Percentiles rank a stretch among this genome's conserved stretches.
These are phyloP conservation scores for Pichia occidentalis DNA, from an alignment of 805 yeast genomes.

Conservation along the genomic window DNA sequence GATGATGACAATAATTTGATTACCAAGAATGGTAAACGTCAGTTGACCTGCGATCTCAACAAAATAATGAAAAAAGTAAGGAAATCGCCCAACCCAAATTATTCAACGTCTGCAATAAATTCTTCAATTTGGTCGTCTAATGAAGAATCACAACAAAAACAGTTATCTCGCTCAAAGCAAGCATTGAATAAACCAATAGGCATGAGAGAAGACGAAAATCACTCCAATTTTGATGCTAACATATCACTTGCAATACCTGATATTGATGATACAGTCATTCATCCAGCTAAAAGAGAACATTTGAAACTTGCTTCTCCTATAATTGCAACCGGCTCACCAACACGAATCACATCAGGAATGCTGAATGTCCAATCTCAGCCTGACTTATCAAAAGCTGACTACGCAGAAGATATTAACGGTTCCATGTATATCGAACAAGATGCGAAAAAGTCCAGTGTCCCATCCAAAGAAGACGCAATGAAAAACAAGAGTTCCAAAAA, in stretches of 20 bases:
- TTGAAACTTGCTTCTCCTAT: conserved; percentile 27
- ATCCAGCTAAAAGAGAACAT: conserved; percentile 22
- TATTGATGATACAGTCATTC: conserved; percentile 15
- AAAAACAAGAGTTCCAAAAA: conserved; percentile 21
- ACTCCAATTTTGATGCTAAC: conserved; percentile 6
- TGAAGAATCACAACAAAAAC: not conserved
- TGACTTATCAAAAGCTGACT: conserved; percentile 28
- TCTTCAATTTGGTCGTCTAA: conserved; percentile 21
- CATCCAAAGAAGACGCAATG: conserved; percentile 26
- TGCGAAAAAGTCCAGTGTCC: conserved; percentile 24
- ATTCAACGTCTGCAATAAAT: conserved; percentile 1
- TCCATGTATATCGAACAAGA: conserved; percentile 13
- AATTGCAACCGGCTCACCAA: conserved; percentile 30
- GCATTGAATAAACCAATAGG: conserved; percentile 10
- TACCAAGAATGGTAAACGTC: conserved; percentile 19
- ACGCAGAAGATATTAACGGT: conserved; percentile 13
- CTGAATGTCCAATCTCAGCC: conserved; percentile 26
- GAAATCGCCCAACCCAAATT: conserved; percentile 20
- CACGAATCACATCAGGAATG: conserved; percentile 35
- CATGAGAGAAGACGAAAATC: conserved; percentile 4
- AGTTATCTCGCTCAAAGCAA: not conserved
- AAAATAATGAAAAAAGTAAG: conserved; percentile 29
- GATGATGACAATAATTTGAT: conserved; percentile 1
- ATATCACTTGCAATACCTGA: conserved; percentile 14
- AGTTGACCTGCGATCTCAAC: conserved; percentile 22